These are phyloP conservation scores for Gryganskiella cystojenkinii DNA, from an alignment of 192 early-diverging fungal species.

Conservation along the genomic window DNA sequence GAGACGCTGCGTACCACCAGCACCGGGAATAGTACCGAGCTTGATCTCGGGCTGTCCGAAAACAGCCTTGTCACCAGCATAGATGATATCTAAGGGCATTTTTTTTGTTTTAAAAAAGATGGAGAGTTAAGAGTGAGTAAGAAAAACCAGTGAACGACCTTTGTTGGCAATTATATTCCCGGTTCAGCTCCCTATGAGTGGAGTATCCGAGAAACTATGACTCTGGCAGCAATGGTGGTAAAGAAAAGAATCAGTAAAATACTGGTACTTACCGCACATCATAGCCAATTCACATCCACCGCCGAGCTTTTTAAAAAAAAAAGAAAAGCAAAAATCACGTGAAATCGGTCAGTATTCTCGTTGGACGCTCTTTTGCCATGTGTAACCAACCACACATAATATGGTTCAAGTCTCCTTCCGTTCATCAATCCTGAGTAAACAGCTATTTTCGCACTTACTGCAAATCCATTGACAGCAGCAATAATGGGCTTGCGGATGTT, in stretches of 20 bases:
- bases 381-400: not conserved
- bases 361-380: too few species aligned
- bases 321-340: not conserved
- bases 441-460: conserved; percentile 61
- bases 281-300: conserved; percentile 99
- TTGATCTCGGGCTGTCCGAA: conserved; percentile 99
- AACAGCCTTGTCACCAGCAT: conserved; percentile 95
- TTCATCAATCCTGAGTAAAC: not conserved
- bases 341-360: not conserved
- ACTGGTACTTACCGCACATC: conserved; percentile 81
- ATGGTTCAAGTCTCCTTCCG: too few species aligned
- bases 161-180: not conserved
- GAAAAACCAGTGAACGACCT: too few species aligned
- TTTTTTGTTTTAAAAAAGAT: too few species aligned
- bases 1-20: conserved; percentile 86
- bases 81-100: conserved; percentile 93
- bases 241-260: not conserved
- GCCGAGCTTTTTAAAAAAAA: conserved; percentile 72
- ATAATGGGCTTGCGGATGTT: conserved; percentile 94
- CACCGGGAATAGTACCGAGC: conserved; percentile 96
- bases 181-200: too few species aligned
- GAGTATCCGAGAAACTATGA: too few species aligned
- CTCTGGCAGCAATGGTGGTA: too few species aligned
- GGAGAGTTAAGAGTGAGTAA: too few species aligned
- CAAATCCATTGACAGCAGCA: conserved; percentile 98